Evolutionary conservation across 1,284 basidiomycete species (phyloP).

Genomic region (Inonotus obliquus): DNA sequence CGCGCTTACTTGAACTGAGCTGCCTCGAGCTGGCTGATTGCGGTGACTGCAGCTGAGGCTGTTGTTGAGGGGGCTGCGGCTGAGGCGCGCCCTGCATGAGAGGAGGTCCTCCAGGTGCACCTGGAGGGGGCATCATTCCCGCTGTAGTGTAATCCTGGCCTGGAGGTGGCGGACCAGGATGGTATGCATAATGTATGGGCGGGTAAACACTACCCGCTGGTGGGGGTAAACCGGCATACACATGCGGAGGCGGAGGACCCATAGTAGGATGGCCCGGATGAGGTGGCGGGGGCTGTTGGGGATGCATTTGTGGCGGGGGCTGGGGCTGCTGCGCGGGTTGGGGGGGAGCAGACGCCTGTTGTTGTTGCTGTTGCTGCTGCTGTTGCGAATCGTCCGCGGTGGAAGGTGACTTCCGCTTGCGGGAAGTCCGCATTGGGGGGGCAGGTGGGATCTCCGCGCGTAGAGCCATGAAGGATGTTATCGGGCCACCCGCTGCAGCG

Average conservation of each 20-base stretch:
- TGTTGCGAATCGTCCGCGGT: conserved; percentile 27
- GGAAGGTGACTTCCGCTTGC: conserved; percentile 37
- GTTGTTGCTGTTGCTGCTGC: conserved; percentile 26
- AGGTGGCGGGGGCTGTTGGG: conserved; percentile 23
- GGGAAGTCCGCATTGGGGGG: conserved; percentile 27
- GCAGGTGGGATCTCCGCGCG: conserved; percentile 48
- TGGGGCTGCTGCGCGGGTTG: conserved; percentile 28
- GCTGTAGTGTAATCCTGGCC: conserved; percentile 15
- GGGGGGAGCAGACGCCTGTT: conserved; percentile 28
- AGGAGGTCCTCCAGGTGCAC: conserved; percentile 3
- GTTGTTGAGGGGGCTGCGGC: conserved; percentile 6
- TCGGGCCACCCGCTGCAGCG: neutral
- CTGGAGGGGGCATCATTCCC: conserved; percentile 9
- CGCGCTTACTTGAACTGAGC: conserved; percentile 73
- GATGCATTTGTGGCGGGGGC: conserved; percentile 23
- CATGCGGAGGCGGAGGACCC: conserved; percentile 12
- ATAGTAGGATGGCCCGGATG: conserved; percentile 6
- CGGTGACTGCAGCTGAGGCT: neutral
- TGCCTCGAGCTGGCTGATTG: conserved; percentile 17
- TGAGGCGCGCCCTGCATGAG: conserved; percentile 9
- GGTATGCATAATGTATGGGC: conserved; percentile 5
- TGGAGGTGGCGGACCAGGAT: conserved; percentile 6
- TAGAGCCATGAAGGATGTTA: conserved; percentile 43
- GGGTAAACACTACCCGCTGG: conserved; percentile 17
- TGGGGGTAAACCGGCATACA: conserved; percentile 17